These are phyloP conservation scores for Colletotrichum magnum DNA, from an alignment of 2,329 filamentous ascomycete genomes.

Conservation along the genomic window DNA sequence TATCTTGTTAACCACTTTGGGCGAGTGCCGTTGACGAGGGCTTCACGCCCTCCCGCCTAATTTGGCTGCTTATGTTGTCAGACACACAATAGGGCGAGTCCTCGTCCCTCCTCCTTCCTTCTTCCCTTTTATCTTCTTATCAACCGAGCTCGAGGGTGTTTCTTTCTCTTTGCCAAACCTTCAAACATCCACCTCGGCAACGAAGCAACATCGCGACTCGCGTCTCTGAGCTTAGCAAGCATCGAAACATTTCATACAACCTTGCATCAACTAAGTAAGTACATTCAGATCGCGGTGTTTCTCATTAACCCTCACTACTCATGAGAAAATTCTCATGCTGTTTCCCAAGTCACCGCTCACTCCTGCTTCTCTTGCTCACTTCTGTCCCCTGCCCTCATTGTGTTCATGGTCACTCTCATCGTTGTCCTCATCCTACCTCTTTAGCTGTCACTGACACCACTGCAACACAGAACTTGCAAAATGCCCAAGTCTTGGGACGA, in stretches of 20 bases:
- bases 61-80: not conserved
- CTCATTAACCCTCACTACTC: not conserved
- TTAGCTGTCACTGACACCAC: not conserved
- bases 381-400: too few relatives aligned
- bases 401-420: too few relatives aligned
- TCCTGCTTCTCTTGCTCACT: too few relatives aligned
- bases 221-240: not conserved
- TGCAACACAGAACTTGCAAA: not conserved
- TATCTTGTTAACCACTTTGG: too few relatives aligned
- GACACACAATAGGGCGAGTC: slow-evolving; percentile 7
- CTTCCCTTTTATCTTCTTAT: not conserved
- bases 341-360: not conserved
- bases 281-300: not conserved
- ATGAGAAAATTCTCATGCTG: not conserved
- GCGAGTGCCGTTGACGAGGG: too few relatives aligned
- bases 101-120: not conserved
- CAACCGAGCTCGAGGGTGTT: slow-evolving; percentile 8
- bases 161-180: not conserved
- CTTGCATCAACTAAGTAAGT: not conserved
- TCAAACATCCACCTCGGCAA: not conserved
- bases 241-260: not conserved
- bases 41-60: not conserved
- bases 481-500: slow-evolving; percentile 1
- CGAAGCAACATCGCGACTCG: not conserved
- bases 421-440: not conserved